Percentiles rank a stretch among this genome's conserved stretches.
phyloP scores from a whole-genome alignment of 176 grass and related monocot genomes.

The Tillandsia leiboldiana region DNA sequence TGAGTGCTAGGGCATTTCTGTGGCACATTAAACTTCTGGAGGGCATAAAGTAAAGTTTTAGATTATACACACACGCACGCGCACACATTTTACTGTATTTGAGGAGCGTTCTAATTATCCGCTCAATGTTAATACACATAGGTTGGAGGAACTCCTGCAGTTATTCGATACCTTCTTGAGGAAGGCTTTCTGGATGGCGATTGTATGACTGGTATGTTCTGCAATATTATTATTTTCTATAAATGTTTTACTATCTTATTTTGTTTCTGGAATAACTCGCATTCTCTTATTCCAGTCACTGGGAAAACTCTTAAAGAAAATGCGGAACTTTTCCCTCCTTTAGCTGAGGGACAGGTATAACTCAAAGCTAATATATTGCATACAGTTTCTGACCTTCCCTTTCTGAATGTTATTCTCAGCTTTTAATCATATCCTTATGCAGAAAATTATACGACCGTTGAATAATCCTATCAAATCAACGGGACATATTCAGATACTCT shows the following conservation, averaged over 20 bases:
- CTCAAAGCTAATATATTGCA: not conserved
- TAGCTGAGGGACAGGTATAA: constrained; percentile 79
- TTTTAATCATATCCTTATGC: not conserved
- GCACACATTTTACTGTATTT: not conserved
- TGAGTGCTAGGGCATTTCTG: too few species aligned
- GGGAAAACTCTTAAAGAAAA: constrained; percentile 96
- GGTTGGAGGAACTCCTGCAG: constrained; percentile 93
- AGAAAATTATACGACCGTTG: constrained; percentile 88
- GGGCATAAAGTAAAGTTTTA: too few species aligned
- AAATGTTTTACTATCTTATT: not conserved
- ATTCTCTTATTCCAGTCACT: constrained; percentile 46
- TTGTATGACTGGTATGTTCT: constrained; percentile 74
- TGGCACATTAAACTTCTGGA: too few species aligned
- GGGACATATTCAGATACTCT: constrained; percentile 99
- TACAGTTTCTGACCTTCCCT: not conserved
- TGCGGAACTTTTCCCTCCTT: constrained; percentile 64
- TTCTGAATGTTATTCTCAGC: not conserved
- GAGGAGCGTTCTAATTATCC: not conserved
- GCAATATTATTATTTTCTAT: constrained; percentile 7
- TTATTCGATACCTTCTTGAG: constrained; percentile 88
- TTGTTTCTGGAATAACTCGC: constrained; percentile 3
- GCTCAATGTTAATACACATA: constrained; percentile 20
- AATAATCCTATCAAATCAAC: constrained; percentile 94
- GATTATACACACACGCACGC: too few species aligned
- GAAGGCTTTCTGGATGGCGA: constrained; percentile 83